These are phyloP conservation scores for Candida vartiovaarae DNA, from an alignment of 805 yeast species.

Conservation along the genomic window DNA sequence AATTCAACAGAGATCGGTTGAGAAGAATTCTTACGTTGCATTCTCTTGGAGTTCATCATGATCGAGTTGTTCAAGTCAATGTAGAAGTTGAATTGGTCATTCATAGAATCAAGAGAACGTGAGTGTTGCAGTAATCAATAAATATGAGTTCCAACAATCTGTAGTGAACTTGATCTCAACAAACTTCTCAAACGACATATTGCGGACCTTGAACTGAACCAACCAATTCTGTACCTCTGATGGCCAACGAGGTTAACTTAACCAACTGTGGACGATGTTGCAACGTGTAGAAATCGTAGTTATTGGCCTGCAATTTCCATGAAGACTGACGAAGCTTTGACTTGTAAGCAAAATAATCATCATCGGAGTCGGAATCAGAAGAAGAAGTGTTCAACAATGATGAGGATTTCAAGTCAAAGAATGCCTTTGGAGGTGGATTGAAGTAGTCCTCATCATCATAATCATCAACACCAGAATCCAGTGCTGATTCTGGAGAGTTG, in stretches of 20 bases:
- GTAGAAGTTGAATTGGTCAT: conserved; percentile 42
- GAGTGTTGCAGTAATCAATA: conserved; percentile 30
- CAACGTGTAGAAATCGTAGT: conserved; percentile 13
- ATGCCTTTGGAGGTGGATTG: conserved; percentile 14
- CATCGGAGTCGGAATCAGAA: conserved; percentile 17
- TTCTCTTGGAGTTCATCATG: conserved; percentile 10
- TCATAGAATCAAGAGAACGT: conserved; percentile 18
- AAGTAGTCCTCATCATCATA: neutral
- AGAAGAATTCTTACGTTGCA: conserved; percentile 7
- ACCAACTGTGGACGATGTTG: conserved; percentile 22
- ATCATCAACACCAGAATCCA: conserved; percentile 8
- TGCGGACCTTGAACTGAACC: conserved; percentile 36
- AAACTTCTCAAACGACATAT: conserved; percentile 32
- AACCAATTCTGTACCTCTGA: conserved; percentile 33
- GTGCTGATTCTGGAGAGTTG: conserved; percentile 36
- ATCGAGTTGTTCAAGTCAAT: conserved; percentile 32
- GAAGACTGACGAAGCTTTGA: conserved; percentile 8
- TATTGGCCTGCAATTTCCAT: conserved; percentile 15
- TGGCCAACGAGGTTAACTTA: conserved; percentile 31
- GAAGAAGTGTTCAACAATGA: conserved; percentile 10
- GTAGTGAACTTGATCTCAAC: conserved; percentile 40
- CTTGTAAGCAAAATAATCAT: conserved; percentile 16
- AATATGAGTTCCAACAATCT: conserved; percentile 42
- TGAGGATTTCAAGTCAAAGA: conserved; percentile 16
- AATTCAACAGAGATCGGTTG: conserved; percentile 25